Evolutionary conservation across 352 stramenopile genomes (phyloP).

Genomic region (Thraustochytrium striatum): DNA sequence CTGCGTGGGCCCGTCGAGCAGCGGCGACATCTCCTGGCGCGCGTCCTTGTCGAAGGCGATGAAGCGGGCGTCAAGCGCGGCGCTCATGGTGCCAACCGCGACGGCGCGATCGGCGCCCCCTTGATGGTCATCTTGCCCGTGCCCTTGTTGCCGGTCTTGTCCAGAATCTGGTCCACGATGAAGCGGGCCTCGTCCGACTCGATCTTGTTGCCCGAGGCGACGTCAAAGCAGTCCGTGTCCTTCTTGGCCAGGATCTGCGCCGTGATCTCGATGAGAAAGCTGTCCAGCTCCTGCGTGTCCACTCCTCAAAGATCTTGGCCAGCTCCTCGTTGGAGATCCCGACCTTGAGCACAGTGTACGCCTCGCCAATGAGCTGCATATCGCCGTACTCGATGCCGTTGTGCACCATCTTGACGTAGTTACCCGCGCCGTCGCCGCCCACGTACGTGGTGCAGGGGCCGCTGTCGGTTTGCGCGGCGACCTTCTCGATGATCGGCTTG

Average conservation of each 20-base stretch:
- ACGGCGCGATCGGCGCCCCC: conserved; percentile 90
- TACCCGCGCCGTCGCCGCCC: conserved; percentile 88
- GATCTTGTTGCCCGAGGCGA: conserved; percentile 22
- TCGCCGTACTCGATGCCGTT: conserved; percentile 99
- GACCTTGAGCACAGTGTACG: conserved; percentile 94
- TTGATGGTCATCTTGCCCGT: conserved; percentile 67
- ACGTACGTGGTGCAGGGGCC: conserved; percentile 94
- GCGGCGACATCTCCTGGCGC: conserved; percentile 81
- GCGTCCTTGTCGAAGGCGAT: conserved; percentile 91
- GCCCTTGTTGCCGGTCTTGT: conserved; percentile 99
- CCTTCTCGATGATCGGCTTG: conserved; percentile 93
- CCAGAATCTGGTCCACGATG: conserved; percentile 91
- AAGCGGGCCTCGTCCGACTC: conserved; percentile 63
- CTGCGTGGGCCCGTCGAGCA: conserved; percentile 82
- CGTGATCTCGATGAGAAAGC: conserved; percentile 99
- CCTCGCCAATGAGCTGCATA: conserved; percentile 94
- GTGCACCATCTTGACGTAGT: conserved; percentile 99
- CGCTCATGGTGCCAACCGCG: conserved; percentile 92
- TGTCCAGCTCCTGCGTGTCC: conserved; percentile 91
- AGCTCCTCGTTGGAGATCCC: conserved; percentile 84
- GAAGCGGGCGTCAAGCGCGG: conserved; percentile 92
- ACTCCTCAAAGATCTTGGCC: conserved; percentile 86
- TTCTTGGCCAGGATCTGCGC: conserved; percentile 92
- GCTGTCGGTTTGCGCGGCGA: conserved; percentile 75
- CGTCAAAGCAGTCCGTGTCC: conserved; percentile 77